Evolutionary conservation across 768 basidiomycete genomes (phyloP), one percentile per base, ranked within the genome.

Genomic region (Dacryopinax primogenitus): DNA sequence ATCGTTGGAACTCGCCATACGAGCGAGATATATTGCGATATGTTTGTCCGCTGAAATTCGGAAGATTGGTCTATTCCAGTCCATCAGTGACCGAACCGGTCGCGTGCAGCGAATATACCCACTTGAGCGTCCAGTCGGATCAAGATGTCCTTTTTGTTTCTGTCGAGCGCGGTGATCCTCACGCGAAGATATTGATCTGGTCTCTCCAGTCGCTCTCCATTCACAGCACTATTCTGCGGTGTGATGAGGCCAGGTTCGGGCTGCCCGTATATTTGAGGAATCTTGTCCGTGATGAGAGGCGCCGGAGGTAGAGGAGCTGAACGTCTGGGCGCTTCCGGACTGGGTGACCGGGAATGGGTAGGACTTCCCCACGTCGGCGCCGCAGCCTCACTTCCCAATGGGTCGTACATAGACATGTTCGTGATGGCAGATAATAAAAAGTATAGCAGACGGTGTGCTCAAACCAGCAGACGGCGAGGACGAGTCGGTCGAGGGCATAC

Each of bases 111-210:
- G 58, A 44, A 32, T 36, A 11, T 30, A 76, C 82, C 70, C 70
- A 94, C 95, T 82, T 95, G 92, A 16, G 92, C 93, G 75, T 99
- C 96, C 67, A 99, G 84, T 73, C 91, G 86, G 73, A 99, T 81
- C 72, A 97, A 83, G 68, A 96, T 86, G 72, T 99, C 96, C 71
- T 94, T 82, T 75, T 92, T 81, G 78, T 98, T 97, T 76, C 96
- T 83, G 76, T 99, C 96, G 72, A 99, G 74, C 15, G 86, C 89
- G 18, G 90, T 88, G 67, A 99, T 88, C 72, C 92, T 81, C 58
- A 95, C 90, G 72, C 91, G 81, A 66, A 99, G 80, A 74, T 91
- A 96, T 28, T 90, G 89, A 69, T 88, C 90, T 32, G 76, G 78
- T 76, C 82, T 87, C 78, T 92, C 90, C 69, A 82, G 87, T 66